Evolutionary conservation across 2,329 filamentous ascomycete genomes (phyloP).

Genomic region (Penicillium sp.): DNA sequence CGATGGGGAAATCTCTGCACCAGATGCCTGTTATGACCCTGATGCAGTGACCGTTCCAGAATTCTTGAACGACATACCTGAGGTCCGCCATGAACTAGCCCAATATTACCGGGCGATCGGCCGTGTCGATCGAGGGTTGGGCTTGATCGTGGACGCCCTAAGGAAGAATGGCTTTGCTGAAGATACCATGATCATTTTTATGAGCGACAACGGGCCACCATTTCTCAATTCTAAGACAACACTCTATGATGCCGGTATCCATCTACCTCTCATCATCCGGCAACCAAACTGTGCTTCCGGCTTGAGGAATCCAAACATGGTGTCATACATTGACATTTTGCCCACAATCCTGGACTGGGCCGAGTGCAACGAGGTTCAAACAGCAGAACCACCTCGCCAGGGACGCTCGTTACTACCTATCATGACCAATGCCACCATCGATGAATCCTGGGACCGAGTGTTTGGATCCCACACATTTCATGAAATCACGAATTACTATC

Average conservation of each 20-base stretch:
- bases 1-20: slow-evolving; percentile 26
- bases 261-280: slow-evolving; percentile 41
- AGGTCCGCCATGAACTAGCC: slow-evolving; percentile 41
- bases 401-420: neutral
- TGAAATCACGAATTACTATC: slow-evolving; percentile 49
- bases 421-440: neutral
- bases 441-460: slow-evolving; percentile 29
- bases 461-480: slow-evolving; percentile 52
- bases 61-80: slow-evolving; percentile 41
- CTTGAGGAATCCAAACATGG: slow-evolving; percentile 40
- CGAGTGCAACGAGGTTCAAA: neutral
- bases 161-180: slow-evolving; percentile 25
- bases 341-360: slow-evolving; percentile 46
- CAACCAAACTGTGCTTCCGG: slow-evolving; percentile 29
- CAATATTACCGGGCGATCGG: slow-evolving; percentile 43
- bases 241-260: slow-evolving; percentile 46
- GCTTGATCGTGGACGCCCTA: slow-evolving; percentile 37
- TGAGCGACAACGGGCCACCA: slow-evolving; percentile 48
- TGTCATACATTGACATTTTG: slow-evolving; percentile 46
- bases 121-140: slow-evolving; percentile 44
- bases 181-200: slow-evolving; percentile 44
- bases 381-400: neutral
- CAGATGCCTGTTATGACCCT: slow-evolving; percentile 23
- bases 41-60: slow-evolving; percentile 40
- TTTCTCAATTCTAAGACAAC: slow-evolving; percentile 52